phyloP scores from a whole-genome alignment of 108 stramenopile genomes.

The Hondaea fermentalgiana region DNA sequence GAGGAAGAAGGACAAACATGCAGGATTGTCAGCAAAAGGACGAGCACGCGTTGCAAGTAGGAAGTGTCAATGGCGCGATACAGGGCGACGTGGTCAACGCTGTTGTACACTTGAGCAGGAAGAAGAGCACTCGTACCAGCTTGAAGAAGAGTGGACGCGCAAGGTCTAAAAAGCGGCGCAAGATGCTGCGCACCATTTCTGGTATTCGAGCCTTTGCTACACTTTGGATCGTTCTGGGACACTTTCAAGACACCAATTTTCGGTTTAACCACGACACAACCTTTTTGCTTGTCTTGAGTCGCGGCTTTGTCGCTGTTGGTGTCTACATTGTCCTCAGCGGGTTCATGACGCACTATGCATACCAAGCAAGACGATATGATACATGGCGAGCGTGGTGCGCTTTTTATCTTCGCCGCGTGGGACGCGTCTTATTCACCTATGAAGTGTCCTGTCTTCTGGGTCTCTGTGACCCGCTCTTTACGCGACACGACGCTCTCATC shows the following conservation, averaged over 20 bases:
- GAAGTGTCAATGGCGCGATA: not conserved
- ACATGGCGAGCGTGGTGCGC: not conserved
- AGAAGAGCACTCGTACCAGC: not conserved
- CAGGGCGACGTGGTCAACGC: not conserved
- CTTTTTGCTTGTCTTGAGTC: not conserved
- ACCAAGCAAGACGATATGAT: not conserved
- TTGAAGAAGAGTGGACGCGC: not conserved
- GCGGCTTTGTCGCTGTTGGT: not conserved
- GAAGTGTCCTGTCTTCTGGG: not conserved
- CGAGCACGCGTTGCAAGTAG: too few species aligned
- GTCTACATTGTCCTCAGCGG: not conserved
- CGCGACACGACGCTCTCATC: not conserved
- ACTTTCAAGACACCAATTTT: not conserved
- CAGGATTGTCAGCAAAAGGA: too few species aligned
- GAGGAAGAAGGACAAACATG: too few species aligned
- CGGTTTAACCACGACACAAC: not conserved
- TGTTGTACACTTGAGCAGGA: not conserved
- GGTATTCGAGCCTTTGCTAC: not conserved
- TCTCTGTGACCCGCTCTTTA: not conserved
- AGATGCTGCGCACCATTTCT: not conserved
- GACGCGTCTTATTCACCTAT: not conserved
- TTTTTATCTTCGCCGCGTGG: conserved; percentile 6
- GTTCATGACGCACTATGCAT: conserved; percentile 18
- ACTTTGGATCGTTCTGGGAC: not conserved
- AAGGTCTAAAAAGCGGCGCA: not conserved